Conservation (phyloP, 495 filamentous ascomycete genomes). For the Penicillium antarcticum region DNA sequence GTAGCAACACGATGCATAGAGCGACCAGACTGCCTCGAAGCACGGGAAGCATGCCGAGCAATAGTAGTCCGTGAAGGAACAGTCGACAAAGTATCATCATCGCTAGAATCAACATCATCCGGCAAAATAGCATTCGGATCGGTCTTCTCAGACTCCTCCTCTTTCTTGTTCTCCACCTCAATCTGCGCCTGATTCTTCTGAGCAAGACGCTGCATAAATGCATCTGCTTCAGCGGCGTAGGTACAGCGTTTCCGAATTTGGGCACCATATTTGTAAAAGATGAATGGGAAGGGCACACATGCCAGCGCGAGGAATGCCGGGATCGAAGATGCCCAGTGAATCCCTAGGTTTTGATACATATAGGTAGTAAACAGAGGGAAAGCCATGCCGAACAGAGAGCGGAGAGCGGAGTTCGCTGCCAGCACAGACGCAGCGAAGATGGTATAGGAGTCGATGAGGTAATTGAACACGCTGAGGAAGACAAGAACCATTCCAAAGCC, state of each 20-base stretch:
- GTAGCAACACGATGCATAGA: conserved; percentile 23
- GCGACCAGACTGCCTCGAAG: conserved; percentile 28
- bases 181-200: conserved; percentile 16
- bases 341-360: conserved; percentile 69
- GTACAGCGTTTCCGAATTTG: conserved; percentile 63
- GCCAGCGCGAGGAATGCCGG: conserved; percentile 68
- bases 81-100: conserved; percentile 25
- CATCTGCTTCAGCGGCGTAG: conserved; percentile 53
- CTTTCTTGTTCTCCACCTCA: neutral
- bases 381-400: conserved; percentile 62
- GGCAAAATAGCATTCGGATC: neutral
- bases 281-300: conserved; percentile 70
- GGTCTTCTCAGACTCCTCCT: conserved; percentile 14
- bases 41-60: conserved; percentile 17
- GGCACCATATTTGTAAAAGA: conserved; percentile 69
- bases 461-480: conserved; percentile 68
- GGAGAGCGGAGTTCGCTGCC: conserved; percentile 68
- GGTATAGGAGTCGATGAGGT: conserved; percentile 70
- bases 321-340: conserved; percentile 73
- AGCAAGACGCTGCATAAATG: conserved; percentile 32
- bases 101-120: conserved; percentile 9
- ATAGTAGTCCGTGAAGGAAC: conserved; percentile 18
- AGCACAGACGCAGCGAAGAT: conserved; percentile 74
- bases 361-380: conserved; percentile 77
- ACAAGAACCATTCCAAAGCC: conserved; percentile 69